A percentile compares a stretch with the other conserved stretches of the same genome.
phyloP scores from a whole-genome alignment of 2,329 filamentous ascomycete genomes.

The Coniochaeta sp. region DNA sequence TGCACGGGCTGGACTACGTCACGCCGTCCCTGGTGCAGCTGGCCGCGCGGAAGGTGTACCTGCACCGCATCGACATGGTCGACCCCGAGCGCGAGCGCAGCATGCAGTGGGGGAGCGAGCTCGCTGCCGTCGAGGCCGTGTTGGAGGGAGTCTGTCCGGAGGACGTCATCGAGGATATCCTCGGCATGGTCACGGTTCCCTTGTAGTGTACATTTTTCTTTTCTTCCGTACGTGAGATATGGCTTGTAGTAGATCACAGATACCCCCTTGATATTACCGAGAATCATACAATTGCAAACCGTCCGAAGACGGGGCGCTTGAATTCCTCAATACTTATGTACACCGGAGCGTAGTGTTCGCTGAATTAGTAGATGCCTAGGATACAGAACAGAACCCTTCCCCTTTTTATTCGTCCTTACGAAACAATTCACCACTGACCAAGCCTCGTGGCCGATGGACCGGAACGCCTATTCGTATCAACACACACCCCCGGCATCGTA shows the following conservation, averaged over 20 bases:
- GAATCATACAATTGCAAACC: neutral
- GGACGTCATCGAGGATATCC: constrained; percentile 58
- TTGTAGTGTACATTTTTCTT: constrained; percentile 20
- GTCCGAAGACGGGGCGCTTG: neutral
- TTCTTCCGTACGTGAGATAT: neutral
- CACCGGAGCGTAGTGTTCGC: neutral
- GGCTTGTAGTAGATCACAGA: neutral
- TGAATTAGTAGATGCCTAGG: neutral
- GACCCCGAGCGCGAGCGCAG: constrained; percentile 69
- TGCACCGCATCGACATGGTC: constrained; percentile 72
- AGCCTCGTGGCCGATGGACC: neutral
- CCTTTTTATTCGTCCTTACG: neutral
- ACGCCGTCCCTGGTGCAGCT: constrained; percentile 78
- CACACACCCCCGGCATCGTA: neutral
- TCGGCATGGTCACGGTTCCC: constrained; percentile 49
- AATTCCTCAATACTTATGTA: neutral
- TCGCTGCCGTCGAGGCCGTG: constrained; percentile 59
- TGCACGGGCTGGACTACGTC: constrained; percentile 74
- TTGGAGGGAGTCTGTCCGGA: constrained; percentile 56
- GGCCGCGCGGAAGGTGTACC: constrained; percentile 79
- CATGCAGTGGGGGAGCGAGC: constrained; percentile 85
- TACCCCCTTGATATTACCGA: neutral
- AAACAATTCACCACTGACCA: neutral
- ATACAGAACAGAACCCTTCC: neutral
- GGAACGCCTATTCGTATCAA: neutral